Evolutionary conservation across 441 rosid species (phyloP).

Genomic region (Brassica balearica): DNA sequence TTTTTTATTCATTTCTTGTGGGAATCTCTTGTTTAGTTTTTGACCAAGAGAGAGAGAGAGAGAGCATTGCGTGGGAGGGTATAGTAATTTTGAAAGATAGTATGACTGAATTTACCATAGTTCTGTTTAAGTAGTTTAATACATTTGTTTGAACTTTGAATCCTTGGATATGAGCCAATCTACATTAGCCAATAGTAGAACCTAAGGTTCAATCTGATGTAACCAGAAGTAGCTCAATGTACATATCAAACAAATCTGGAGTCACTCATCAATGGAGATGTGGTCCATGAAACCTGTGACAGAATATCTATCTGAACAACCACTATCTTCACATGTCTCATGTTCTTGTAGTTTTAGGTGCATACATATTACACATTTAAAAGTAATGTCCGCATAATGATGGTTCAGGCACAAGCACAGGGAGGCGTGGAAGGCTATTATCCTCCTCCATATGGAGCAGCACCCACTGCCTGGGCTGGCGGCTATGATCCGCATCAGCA

Average conservation of each 20-base stretch:
- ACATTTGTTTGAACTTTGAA: conserved; percentile 9
- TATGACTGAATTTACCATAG: neutral
- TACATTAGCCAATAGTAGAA: too few species aligned
- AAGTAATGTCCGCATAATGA: conserved; percentile 10
- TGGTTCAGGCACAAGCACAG: conserved; percentile 48
- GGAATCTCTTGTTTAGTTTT: conserved; percentile 23
- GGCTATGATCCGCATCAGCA: conserved; percentile 65
- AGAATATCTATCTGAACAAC: conserved; percentile 15
- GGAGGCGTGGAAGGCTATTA: conserved; percentile 64
- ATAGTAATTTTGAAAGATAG: neutral
- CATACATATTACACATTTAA: neutral
- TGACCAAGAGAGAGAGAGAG: neutral
- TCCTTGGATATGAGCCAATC: conserved; percentile 4
- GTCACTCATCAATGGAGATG: neutral
- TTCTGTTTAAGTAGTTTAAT: neutral
- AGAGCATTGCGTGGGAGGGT: neutral
- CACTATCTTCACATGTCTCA: neutral
- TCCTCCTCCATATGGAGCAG: conserved; percentile 76
- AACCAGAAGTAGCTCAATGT: too few species aligned
- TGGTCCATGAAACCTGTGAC: conserved; percentile 4
- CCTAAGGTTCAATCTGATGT: too few species aligned
- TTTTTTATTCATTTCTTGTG: neutral
- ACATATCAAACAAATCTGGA: too few species aligned
- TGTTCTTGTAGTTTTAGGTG: conserved; percentile 13
- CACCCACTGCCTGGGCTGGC: conserved; percentile 65